Conservation (phyloP, 306 rosid genomes). For the Crataegus laevigata region DNA sequence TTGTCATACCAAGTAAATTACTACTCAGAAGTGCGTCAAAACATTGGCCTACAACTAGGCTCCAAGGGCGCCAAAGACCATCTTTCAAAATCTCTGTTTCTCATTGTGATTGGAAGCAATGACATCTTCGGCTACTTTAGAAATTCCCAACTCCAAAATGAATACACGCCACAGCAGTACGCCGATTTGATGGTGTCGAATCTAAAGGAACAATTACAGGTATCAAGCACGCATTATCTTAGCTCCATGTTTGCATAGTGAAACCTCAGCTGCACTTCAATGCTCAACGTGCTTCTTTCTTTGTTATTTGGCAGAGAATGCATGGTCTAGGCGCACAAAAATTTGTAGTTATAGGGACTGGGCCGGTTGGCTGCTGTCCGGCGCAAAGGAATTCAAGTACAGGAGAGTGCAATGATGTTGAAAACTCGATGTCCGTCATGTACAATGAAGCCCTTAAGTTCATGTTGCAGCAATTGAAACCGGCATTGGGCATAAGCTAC, state of each 20-base stretch:
- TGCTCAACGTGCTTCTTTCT: not conserved
- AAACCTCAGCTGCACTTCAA: not conserved
- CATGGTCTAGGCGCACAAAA: conserved; percentile 47
- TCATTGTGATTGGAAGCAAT: conserved; percentile 70
- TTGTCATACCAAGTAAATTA: conserved; percentile 47
- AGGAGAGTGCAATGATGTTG: conserved; percentile 37
- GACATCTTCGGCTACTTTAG: conserved; percentile 56
- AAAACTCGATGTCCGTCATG: conserved; percentile 26
- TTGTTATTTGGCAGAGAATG: conserved; percentile 29
- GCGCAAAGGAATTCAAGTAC: conserved; percentile 20
- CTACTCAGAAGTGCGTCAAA: conserved; percentile 27
- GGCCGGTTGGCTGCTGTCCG: conserved; percentile 66
- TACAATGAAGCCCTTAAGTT: conserved; percentile 44
- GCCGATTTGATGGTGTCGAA: conserved; percentile 37
- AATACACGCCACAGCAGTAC: conserved; percentile 41
- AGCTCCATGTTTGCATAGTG: not conserved
- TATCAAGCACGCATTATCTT: not conserved
- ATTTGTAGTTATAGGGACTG: conserved; percentile 38
- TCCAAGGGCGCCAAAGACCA: conserved; percentile 21
- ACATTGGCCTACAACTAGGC: conserved; percentile 29
- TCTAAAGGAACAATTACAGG: conserved; percentile 50
- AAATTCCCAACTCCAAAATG: conserved; percentile 25
- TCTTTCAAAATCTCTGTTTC: conserved; percentile 52
- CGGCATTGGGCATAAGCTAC: conserved; percentile 29
- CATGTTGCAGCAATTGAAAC: conserved; percentile 38